Conservation (phyloP, 495 filamentous ascomycete species). For the Ramalina peruviana region DNA sequence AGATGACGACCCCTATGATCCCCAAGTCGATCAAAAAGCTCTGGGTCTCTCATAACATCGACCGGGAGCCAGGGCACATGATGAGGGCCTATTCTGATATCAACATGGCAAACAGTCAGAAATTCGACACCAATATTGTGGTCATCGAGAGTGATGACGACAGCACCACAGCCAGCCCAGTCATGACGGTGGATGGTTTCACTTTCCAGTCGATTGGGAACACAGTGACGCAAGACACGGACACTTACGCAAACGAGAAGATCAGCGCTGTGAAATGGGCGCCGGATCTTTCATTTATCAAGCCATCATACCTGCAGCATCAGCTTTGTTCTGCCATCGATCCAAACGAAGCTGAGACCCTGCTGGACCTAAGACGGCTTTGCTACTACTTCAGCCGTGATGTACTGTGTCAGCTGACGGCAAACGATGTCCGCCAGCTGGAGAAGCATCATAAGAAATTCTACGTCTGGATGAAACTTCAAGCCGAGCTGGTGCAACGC, state of each 20-base stretch:
- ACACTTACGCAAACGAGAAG: too few relatives aligned
- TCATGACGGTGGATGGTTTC: background rate
- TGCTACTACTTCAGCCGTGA: background rate
- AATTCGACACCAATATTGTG: background rate
- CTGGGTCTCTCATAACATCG: background rate
- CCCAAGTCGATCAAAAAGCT: constrained; percentile 2
- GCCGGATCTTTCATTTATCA: too few relatives aligned
- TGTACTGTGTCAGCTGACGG: background rate
- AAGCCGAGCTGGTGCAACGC: constrained; percentile 19
- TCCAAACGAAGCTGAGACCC: too few relatives aligned
- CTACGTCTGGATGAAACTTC: background rate
- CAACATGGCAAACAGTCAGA: background rate
- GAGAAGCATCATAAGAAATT: background rate
- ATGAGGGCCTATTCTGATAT: background rate
- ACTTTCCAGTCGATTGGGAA: background rate
- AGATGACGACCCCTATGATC: background rate
- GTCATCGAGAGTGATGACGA: constrained; percentile 11
- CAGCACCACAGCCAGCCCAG: background rate
- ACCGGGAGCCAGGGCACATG: background rate
- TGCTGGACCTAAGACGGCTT: too few relatives aligned
- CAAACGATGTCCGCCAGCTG: background rate
- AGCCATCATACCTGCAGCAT: too few relatives aligned
- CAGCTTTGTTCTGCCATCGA: too few relatives aligned
- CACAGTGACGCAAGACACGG: too few relatives aligned
- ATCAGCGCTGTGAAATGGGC: too few relatives aligned